Evolutionary conservation across 495 filamentous ascomycete genomes (phyloP).

Genomic region (Daldinia bambusicola): DNA sequence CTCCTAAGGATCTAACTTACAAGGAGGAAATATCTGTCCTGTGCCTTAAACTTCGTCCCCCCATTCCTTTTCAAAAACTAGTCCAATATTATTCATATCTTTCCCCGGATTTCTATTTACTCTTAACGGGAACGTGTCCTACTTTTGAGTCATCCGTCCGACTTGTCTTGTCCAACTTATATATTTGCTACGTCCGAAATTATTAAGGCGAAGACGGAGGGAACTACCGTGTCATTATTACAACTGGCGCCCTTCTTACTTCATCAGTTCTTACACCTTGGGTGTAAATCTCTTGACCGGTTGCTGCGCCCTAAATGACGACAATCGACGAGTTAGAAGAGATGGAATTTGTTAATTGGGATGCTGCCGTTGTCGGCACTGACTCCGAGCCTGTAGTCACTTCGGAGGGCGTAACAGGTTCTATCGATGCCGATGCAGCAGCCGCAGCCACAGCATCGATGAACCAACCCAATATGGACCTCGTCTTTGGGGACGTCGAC

Average conservation of each 20-base stretch:
- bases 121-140: conserved; percentile 27
- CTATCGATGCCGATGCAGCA: conserved; percentile 31
- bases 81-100: conserved; percentile 18
- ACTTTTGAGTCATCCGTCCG: conserved; percentile 27
- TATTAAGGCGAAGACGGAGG: conserved; percentile 12
- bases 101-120: conserved; percentile 29
- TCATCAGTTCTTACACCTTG: conserved; percentile 27
- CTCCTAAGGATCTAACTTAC: conserved; percentile 21
- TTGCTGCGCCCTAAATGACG: conserved; percentile 47
- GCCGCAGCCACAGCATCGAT: conserved; percentile 10
- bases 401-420: conserved; percentile 41
- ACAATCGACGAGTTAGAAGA: conserved; percentile 52
- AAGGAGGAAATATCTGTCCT: conserved; percentile 26
- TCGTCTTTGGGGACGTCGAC: conserved; percentile 57
- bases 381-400: conserved; percentile 26
- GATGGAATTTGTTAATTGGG: conserved; percentile 61
- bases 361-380: conserved; percentile 46
- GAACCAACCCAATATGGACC: conserved; percentile 52
- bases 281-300: conserved; percentile 13
- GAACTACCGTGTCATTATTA: conserved; percentile 10
- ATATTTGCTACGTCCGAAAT: conserved; percentile 15
- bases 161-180: conserved; percentile 26
- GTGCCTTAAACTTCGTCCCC: conserved; percentile 36
- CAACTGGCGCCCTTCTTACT: conserved; percentile 30
- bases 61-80: conserved; percentile 23